A percentile compares a stretch with the other conserved stretches of the same genome.
These are phyloP conservation scores for Ambrosia hybrid DNA, from an alignment of 140 eudicot species.

Conservation along the genomic window DNA sequence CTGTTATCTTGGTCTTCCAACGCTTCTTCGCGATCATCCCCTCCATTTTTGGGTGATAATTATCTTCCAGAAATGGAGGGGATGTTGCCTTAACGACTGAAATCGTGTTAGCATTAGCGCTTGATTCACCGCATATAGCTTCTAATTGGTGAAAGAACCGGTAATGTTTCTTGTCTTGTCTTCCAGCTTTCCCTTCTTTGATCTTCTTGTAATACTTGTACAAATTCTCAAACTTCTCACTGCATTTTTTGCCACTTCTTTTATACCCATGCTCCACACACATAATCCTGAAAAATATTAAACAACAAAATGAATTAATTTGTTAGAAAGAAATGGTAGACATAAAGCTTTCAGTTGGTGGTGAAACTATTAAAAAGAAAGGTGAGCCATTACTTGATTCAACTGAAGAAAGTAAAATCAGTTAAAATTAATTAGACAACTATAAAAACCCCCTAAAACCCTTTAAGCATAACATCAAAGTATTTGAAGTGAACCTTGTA, in stretches of 20 bases:
- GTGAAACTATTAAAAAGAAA: constrained; percentile 8
- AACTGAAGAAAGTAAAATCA: not conserved
- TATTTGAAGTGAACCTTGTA: constrained; percentile 12
- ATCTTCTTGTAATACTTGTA: constrained; percentile 98
- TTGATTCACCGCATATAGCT: constrained; percentile 79
- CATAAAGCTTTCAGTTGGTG: not conserved
- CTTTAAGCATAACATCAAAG: not conserved
- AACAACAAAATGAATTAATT: not conserved
- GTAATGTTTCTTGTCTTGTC: constrained; percentile 92
- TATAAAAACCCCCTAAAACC: too few relatives aligned
- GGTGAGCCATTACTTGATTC: not conserved
- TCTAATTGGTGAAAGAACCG: constrained; percentile 88
- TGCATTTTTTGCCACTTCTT: constrained; percentile 95
- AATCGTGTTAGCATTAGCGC: constrained; percentile 26
- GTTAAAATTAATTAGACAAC: not conserved
- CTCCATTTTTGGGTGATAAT: constrained; percentile 17
- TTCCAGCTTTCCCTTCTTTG: constrained; percentile 59
- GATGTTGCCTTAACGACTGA: constrained; percentile 22
- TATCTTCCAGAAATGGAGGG: constrained; percentile 30
- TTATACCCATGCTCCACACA: constrained; percentile 83
- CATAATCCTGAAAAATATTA: constrained; percentile 69
- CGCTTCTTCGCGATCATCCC: constrained; percentile 44
- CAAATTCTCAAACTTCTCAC: constrained; percentile 94
- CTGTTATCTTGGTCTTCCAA: constrained; percentile 75
- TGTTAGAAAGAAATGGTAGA: not conserved